phyloP scores from a whole-genome alignment of 768 basidiomycete genomes.

The Mycena vulgaris region DNA sequence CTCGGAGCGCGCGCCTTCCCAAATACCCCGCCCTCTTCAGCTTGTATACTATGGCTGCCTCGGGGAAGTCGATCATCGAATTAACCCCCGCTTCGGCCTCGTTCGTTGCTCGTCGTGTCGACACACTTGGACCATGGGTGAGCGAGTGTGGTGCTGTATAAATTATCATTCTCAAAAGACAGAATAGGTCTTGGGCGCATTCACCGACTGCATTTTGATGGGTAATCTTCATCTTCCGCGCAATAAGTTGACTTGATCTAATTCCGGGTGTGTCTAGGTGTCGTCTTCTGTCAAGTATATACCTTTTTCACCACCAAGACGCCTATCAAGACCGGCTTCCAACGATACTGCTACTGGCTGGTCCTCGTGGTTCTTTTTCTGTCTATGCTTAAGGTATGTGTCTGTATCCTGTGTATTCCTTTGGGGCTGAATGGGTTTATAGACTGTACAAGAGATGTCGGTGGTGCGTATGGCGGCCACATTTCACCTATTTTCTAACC shows the following conservation, averaged over 20 bases:
- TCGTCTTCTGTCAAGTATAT: slow-evolving; percentile 24
- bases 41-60: slow-evolving; percentile 4
- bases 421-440: background rate
- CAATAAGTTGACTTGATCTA: background rate
- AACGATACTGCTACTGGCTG: slow-evolving; percentile 20
- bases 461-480: background rate
- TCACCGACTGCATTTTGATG: slow-evolving; percentile 17
- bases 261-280: background rate
- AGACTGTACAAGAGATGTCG: slow-evolving; percentile 1
- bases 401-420: background rate
- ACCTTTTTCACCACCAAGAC: slow-evolving; percentile 1
- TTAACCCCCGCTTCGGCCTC: background rate
- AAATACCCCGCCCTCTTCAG: background rate
- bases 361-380: slow-evolving; percentile 8
- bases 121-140: slow-evolving; percentile 19
- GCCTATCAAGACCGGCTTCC: background rate
- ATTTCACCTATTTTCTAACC: background rate
- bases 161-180: background rate
- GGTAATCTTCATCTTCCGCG: background rate
- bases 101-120: slow-evolving; percentile 9
- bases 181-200: slow-evolving; percentile 7
- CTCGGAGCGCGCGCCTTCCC: background rate
- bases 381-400: slow-evolving; percentile 21
- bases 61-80: background rate
- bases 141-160: background rate